A percentile compares a stretch with the other conserved stretches of the same genome.
phyloP scores from a whole-genome alignment of 2,329 filamentous ascomycete genomes.

The Rutstroemia sydowiana region DNA sequence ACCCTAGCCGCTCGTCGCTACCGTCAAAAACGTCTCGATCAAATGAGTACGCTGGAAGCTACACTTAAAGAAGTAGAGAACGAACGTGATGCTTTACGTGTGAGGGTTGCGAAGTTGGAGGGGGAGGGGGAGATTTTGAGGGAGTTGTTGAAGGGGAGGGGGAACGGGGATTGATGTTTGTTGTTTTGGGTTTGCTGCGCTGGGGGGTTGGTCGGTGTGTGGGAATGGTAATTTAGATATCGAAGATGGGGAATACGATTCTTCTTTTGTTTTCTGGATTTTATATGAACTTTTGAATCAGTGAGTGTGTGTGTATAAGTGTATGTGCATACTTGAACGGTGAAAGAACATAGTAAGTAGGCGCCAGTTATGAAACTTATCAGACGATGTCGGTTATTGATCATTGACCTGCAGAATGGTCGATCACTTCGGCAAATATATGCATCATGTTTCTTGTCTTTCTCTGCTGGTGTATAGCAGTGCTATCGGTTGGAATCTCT shows the following conservation, averaged over 20 bases:
- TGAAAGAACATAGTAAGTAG: no score
- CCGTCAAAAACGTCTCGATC: constrained; percentile 62
- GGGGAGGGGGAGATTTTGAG: constrained; percentile 56
- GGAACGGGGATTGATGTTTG: no score
- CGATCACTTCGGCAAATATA: constrained; percentile 19
- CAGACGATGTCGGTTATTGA: constrained; percentile 15
- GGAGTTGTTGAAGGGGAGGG: constrained; percentile 40
- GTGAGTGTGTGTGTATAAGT: neutral
- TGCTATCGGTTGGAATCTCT: no score
- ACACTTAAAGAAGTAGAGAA: constrained; percentile 50
- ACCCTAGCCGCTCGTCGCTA: constrained; percentile 66
- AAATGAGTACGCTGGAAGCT: constrained; percentile 53
- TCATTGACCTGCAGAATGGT: constrained; percentile 8
- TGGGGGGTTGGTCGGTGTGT: no score
- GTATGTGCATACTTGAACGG: no score
- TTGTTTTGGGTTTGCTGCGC: no score
- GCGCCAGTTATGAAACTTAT: no score
- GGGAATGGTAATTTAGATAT: no score
- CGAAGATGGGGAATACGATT: no score
- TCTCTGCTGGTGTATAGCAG: neutral
- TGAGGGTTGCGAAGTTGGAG: constrained; percentile 56
- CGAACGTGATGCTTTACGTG: constrained; percentile 56
- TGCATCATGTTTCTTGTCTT: constrained; percentile 3
- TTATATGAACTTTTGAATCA: constrained; percentile 7
- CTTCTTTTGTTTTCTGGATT: no score